Evolutionary conservation across 169 alveolate species (phyloP).

Genomic region (Plasmodium relictum): DNA sequence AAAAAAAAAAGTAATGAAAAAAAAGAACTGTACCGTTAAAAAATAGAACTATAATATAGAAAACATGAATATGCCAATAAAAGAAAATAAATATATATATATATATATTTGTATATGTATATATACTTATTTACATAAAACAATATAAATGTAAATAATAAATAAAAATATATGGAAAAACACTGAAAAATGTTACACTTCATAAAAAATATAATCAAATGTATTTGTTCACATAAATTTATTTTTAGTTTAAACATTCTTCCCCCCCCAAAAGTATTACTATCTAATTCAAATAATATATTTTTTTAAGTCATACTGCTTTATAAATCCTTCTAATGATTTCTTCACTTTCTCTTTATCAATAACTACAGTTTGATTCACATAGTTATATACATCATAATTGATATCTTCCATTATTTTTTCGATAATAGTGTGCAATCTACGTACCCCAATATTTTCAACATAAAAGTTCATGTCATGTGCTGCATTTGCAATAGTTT

Average conservation of each 20-base stretch:
- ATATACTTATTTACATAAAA: background rate
- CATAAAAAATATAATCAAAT: too few species aligned
- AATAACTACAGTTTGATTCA: conserved; percentile 36
- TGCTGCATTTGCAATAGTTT: conserved; percentile 79
- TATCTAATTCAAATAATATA: background rate
- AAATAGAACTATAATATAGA: too few species aligned
- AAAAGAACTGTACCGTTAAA: too few species aligned
- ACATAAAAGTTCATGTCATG: conserved; percentile 87
- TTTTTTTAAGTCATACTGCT: conserved; percentile 71
- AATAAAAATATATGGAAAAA: too few species aligned
- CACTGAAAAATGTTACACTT: too few species aligned
- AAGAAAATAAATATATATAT: background rate
- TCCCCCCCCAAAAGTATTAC: background rate
- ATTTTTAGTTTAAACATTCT: background rate
- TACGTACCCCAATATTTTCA: conserved; percentile 94
- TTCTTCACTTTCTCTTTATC: conserved; percentile 67
- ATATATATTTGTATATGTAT: background rate
- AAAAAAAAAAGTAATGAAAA: too few species aligned
- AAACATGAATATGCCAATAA: too few species aligned
- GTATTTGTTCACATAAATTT: background rate
- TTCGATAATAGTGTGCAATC: conserved; percentile 92
- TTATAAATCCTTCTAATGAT: conserved; percentile 60
- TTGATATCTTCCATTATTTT: conserved; percentile 77
- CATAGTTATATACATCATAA: conserved; percentile 65
- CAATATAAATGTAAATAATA: background rate